Conservation (phyloP, 331 rosid species). For the Pyrus hybrid region DNA sequence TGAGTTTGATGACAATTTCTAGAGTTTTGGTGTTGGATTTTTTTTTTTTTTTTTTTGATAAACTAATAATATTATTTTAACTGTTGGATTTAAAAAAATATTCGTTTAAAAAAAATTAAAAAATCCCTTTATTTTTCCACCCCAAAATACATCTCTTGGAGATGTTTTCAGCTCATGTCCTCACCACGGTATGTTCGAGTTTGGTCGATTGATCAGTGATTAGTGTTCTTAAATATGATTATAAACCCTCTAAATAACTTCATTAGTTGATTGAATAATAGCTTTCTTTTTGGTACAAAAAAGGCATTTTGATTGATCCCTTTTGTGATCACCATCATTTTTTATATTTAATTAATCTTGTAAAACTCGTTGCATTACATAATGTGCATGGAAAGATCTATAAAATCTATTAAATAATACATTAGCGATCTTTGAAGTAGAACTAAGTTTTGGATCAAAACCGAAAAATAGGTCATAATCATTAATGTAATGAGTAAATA, state of each 20-base stretch:
- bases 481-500: not conserved
- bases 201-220: conserved; percentile 25
- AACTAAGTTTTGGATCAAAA: not conserved
- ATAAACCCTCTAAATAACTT: not conserved
- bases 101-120: too few species aligned
- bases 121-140: too few species aligned
- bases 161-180: too few species aligned
- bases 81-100: too few species aligned
- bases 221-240: not conserved
- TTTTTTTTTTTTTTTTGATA: too few species aligned
- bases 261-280: not conserved
- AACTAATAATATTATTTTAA: too few species aligned
- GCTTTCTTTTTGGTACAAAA: not conserved
- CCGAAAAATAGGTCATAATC: not conserved
- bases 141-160: too few species aligned
- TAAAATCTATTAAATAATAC: not conserved
- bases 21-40: too few species aligned
- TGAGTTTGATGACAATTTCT: too few species aligned
- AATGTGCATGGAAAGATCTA: not conserved
- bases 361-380: not conserved
- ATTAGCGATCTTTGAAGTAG: not conserved
- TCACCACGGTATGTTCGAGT: conserved; percentile 41
- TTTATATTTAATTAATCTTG: not conserved
- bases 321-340: not conserved
- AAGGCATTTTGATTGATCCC: not conserved